Evolutionary conservation across 192 early-diverging fungal genomes (phyloP), one percentile per base, ranked within the genome.

Genomic region (Coemansia sp.): DNA sequence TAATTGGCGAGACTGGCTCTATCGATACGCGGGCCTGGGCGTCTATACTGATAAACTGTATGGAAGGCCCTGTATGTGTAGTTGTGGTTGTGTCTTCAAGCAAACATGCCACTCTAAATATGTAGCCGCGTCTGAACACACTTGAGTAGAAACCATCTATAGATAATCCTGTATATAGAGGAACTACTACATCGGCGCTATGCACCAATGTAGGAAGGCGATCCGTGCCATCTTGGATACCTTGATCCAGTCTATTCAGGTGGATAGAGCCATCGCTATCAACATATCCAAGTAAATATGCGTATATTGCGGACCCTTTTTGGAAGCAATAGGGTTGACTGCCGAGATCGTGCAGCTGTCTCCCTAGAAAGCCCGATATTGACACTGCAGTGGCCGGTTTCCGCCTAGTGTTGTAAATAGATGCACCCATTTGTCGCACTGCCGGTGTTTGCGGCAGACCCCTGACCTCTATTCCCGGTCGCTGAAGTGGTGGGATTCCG

Each of bases 191-290:
- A 16, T 80, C 77, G 19, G 65, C 64, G 31, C 34, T 52, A 23
- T 62, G 60, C 0, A 53, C 65, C 4, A 65, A 54, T 0, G 77
- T 80, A 8, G 77, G 77, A n/a, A 68, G n/a, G 9, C 67, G 77
- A 28, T 49, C 31, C 1, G 62, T 65, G 5, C 38, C 25, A 30
- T 53, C 16, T 24, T 32, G 25, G 7, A 80, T 62, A 1, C 77
- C 77, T 18, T 67, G 68, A 48, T 80, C 77, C 30, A 80, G 65
- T 38, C 64, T 60, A 44, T 80, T 80, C 25, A 80, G 60, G 44
- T 74, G 48, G n/a, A 68, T 49, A 5, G 71, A 56, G n/a, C 68
- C 72, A 25, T 80, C 68, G 44, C 60, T 41, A 18, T 74, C 71
- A 21, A 61, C 19, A 21, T 80, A 74, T 14, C 77, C 77, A 22